A percentile compares a stretch with the other conserved stretches of the same genome.
phyloP scores from a whole-genome alignment of 352 stramenopile species.

The Phytophthora pisi region DNA sequence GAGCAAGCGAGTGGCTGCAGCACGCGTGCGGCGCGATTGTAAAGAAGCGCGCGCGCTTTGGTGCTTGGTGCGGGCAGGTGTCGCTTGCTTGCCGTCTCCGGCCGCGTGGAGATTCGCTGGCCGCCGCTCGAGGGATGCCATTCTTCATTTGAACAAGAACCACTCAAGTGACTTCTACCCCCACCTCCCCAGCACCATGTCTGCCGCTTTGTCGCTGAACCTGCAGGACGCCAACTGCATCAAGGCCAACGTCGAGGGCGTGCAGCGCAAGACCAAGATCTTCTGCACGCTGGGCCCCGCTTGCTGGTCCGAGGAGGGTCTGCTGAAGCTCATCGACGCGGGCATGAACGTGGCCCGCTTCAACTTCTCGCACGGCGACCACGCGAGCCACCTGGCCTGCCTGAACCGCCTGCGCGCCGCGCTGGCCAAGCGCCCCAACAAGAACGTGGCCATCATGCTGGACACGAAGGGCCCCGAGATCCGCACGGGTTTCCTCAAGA shows the following conservation, averaged over 20 bases:
- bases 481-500: conserved; percentile 81
- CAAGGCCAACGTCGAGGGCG: conserved; percentile 30
- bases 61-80: neutral
- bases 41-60: neutral
- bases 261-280: conserved; percentile 80
- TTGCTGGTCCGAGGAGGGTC: conserved; percentile 92
- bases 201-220: conserved; percentile 19
- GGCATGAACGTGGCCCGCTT: conserved; percentile 97
- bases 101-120: neutral
- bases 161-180: conserved; percentile 12
- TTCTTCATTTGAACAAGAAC: conserved; percentile 16
- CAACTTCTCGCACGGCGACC: conserved; percentile 98
- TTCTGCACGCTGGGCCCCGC: conserved; percentile 87
- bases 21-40: no score
- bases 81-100: neutral
- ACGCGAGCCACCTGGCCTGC: conserved; percentile 80
- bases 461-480: conserved; percentile 88
- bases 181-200: conserved; percentile 8
- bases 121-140: neutral
- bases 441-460: conserved; percentile 91
- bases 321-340: conserved; percentile 83
- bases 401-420: conserved; percentile 62
- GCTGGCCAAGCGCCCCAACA: conserved; percentile 63
- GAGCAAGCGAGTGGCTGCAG: no score
- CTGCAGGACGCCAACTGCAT: conserved; percentile 20